These are phyloP conservation scores for Yarrowia sp. DNA, from an alignment of 805 yeast genomes.

Conservation along the genomic window DNA sequence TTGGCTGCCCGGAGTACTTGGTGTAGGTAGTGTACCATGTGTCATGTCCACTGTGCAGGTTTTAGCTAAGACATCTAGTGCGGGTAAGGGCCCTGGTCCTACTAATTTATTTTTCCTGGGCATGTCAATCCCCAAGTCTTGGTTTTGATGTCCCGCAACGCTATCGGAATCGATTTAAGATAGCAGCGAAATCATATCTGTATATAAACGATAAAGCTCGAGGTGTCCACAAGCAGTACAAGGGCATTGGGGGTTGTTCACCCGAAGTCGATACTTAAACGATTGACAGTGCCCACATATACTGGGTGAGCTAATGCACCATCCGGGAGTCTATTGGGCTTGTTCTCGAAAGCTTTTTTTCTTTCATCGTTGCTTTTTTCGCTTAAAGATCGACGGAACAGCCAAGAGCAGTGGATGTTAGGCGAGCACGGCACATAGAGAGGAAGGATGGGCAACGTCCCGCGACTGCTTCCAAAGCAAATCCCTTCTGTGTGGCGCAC, in stretches of 20 bases:
- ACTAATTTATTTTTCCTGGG: background rate
- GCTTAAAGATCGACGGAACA: background rate
- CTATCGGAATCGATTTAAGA: background rate
- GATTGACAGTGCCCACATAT: constrained; percentile 6
- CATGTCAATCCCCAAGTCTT: background rate
- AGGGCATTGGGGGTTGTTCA: background rate
- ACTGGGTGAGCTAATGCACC: constrained; percentile 7
- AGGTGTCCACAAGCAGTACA: background rate
- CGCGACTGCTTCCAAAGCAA: background rate
- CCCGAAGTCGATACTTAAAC: background rate
- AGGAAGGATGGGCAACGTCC: background rate
- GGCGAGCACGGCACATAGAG: constrained; percentile 14
- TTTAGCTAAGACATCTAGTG: background rate
- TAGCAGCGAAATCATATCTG: background rate
- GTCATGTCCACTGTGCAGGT: background rate
- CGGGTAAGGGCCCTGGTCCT: background rate
- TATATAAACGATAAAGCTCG: background rate
- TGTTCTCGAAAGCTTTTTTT: background rate
- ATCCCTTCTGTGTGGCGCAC: background rate
- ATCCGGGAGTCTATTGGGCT: constrained; percentile 5
- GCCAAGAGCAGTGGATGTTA: background rate
- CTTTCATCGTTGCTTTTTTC: background rate
- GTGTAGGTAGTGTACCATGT: background rate
- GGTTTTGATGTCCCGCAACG: background rate
- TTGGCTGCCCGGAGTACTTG: background rate